A percentile compares a stretch with the other conserved stretches of the same genome.
These are phyloP conservation scores for Pseudogymnoascus sp. DNA, from an alignment of 2,329 filamentous ascomycete genomes.

Conservation along the genomic window DNA sequence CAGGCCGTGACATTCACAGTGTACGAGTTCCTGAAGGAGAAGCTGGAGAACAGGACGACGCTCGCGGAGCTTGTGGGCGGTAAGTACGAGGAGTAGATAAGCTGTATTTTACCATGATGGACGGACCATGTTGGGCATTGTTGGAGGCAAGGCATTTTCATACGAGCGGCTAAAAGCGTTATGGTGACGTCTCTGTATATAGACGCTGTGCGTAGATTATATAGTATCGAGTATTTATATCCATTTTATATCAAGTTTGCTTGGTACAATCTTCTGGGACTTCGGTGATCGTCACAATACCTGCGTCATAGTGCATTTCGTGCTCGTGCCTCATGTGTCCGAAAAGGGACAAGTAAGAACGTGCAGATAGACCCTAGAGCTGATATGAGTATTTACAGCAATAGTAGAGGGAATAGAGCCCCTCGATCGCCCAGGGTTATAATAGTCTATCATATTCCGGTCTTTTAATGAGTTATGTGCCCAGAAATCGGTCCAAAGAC, in stretches of 20 bases:
- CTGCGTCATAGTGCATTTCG: background rate
- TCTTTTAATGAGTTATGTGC: background rate
- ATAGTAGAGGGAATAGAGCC: background rate
- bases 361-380: background rate
- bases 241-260: background rate
- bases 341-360: background rate
- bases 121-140: conserved; percentile 1
- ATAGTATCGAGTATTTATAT: background rate
- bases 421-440: background rate
- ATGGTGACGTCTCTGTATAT: conserved; percentile 3
- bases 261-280: background rate
- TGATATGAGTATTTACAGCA: background rate
- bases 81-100: conserved; percentile 57
- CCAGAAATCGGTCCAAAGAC: background rate
- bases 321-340: background rate
- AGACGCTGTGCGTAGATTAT: conserved; percentile 3
- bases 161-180: conserved; percentile 8
- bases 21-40: conserved; percentile 69
- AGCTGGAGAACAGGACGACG: conserved; percentile 56
- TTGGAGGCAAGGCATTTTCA: conserved; percentile 4
- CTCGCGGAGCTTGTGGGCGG: conserved; percentile 52
- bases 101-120: conserved; percentile 8
- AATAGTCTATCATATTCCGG: background rate
- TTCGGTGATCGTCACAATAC: background rate
- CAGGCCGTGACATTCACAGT: conserved; percentile 75